phyloP scores from a whole-genome alignment of 2,329 filamentous ascomycete species.

The Trichoderma sp. region DNA sequence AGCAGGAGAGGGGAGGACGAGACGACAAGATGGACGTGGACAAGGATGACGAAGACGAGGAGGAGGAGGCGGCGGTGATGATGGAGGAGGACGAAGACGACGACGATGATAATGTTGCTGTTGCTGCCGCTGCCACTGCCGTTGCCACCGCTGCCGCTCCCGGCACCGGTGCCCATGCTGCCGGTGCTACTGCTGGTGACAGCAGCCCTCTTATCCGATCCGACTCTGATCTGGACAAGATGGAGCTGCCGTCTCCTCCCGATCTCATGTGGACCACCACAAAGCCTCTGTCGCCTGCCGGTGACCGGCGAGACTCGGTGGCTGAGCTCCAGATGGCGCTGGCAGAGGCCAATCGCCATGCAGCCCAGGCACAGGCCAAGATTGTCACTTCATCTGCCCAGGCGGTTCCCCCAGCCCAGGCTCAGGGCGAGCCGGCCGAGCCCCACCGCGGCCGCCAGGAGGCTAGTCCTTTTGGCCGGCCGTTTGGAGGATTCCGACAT shows the following conservation, averaged over 20 bases:
- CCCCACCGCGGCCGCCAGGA: slow-evolving; percentile 33
- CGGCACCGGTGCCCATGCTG: neutral
- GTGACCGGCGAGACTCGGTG: slow-evolving; percentile 30
- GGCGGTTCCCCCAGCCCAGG: neutral
- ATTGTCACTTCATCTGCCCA: neutral
- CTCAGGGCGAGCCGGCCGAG: slow-evolving; percentile 6
- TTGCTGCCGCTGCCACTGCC: neutral
- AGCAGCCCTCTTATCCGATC: slow-evolving; percentile 29
- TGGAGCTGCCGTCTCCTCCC: slow-evolving; percentile 40
- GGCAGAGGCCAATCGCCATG: slow-evolving; percentile 18
- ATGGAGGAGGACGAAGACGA: slow-evolving; percentile 28
- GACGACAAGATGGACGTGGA: slow-evolving; percentile 29
- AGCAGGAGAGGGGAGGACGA: slow-evolving; percentile 40
- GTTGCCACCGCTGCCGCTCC: neutral
- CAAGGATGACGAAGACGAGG: too few relatives aligned
- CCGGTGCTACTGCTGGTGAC: slow-evolving; percentile 9
- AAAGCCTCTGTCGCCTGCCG: slow-evolving; percentile 29
- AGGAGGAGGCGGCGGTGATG: slow-evolving; percentile 23
- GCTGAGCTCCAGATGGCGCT: slow-evolving; percentile 23
- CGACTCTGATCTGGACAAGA: slow-evolving; percentile 43
- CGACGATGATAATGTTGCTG: slow-evolving; percentile 3
- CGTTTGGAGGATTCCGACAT: slow-evolving; percentile 41
- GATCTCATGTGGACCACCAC: slow-evolving; percentile 43
- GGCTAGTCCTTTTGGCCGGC: slow-evolving; percentile 40
- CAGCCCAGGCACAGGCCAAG: slow-evolving; percentile 21